Evolutionary conservation across 176 grass and related monocot species (phyloP).

Genomic region (Rhynchospora breviuscula): DNA sequence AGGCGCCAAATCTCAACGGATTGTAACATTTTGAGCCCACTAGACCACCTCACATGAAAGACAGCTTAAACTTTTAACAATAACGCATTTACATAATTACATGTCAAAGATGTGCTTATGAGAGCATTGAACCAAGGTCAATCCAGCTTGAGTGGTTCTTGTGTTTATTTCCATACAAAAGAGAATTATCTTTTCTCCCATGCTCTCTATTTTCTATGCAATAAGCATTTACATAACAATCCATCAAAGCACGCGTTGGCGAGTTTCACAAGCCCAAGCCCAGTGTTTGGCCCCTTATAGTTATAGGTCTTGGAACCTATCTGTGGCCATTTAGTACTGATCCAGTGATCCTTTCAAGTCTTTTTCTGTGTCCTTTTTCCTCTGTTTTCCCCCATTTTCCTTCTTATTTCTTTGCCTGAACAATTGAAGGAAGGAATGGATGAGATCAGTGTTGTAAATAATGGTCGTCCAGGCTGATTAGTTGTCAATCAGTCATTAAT

Average conservation of each 20-base stretch:
- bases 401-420: background rate
- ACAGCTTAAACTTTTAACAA: background rate
- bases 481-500: no score
- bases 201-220: background rate
- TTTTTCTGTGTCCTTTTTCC: no score
- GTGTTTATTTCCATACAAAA: constrained; percentile 8
- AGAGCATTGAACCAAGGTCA: constrained; percentile 1
- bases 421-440: background rate
- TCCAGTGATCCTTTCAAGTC: background rate
- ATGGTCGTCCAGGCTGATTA: no score
- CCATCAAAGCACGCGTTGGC: background rate
- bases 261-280: background rate
- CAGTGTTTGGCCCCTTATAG: background rate
- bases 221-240: background rate
- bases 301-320: background rate
- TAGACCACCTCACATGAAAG: background rate
- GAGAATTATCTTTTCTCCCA: background rate
- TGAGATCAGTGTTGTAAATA: background rate
- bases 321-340: background rate
- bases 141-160: background rate
- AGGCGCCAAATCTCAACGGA: no score
- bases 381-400: no score
- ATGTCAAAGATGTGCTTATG: constrained; percentile 5
- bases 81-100: background rate
- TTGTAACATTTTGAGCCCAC: background rate